These are phyloP conservation scores for Curvularia lunata DNA, from an alignment of 2,329 filamentous ascomycete species.

Conservation along the genomic window DNA sequence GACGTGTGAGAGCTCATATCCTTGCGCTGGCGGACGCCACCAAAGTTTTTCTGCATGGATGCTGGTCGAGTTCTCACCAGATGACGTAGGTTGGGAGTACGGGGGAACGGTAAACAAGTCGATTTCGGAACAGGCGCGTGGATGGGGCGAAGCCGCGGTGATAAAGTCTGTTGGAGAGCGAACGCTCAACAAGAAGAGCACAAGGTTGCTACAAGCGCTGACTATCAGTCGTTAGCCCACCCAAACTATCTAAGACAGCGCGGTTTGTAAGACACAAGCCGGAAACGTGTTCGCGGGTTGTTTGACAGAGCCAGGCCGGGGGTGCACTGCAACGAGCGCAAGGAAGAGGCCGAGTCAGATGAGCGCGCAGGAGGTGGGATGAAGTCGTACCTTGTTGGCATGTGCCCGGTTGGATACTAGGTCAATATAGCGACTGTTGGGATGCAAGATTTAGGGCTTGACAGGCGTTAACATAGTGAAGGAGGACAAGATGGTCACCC, in stretches of 20 bases:
- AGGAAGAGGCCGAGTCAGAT: conserved; percentile 43
- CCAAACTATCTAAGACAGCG: conserved; percentile 47
- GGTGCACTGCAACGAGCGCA: conserved; percentile 41
- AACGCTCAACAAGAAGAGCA: conserved; percentile 38
- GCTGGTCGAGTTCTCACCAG: conserved; percentile 31
- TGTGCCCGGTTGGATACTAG: conserved; percentile 35
- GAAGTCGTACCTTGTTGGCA: conserved; percentile 42
- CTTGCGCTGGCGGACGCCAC: conserved; percentile 28
- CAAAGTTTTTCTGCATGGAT: conserved; percentile 30
- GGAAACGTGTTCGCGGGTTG: conserved; percentile 47
- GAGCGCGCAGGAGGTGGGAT: conserved; percentile 33
- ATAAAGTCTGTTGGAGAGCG: conserved; percentile 35
- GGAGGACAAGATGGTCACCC: conserved; percentile 41
- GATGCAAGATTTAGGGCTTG: conserved; percentile 36
- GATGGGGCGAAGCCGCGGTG: conserved; percentile 30
- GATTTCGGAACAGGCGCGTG: conserved; percentile 22
- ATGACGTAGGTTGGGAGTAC: conserved; percentile 21
- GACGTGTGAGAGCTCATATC: conserved; percentile 42
- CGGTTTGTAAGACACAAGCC: conserved; percentile 49
- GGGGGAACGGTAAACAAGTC: conserved; percentile 18
- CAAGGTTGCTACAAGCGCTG: conserved; percentile 40
- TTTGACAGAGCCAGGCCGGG: conserved; percentile 40
- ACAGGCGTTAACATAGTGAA: conserved; percentile 40
- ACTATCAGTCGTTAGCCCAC: conserved; percentile 47
- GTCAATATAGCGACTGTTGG: conserved; percentile 22